Base-by-base conservation (phyloP, 2,329 filamentous ascomycete genomes). In the Scedosporium aurantiacum region DNA sequence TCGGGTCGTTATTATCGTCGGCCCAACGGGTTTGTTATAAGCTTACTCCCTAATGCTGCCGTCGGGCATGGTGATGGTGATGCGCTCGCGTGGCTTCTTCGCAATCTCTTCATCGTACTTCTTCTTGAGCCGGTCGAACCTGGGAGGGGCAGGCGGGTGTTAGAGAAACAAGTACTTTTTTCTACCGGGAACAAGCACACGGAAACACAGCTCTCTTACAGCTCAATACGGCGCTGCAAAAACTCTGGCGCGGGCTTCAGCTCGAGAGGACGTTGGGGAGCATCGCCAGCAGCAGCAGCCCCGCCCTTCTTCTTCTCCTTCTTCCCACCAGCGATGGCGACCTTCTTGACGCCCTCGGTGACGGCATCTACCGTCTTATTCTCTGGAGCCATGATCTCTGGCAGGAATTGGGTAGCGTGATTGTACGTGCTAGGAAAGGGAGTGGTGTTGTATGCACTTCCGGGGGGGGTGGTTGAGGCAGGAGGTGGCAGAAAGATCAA, bases 81-180 rank as follows among this genome's bases (percentile, higher is more conserved):
- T 93, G 65, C 85, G 79, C 69, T 90, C 85, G 67, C 86, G 86
- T 45, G 89, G 86, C 75, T 88, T 87, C 68, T 75, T 74, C 66
- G 85, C 80, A 65, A 91, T 76, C 71, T 94, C 90, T 63, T 88
- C 88, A 67, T 95, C 87, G 70, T 91, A 85, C 72, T 89, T 83
- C 66, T 89, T 86, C 82, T 95, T 95, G 66, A 97, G 81, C 72
- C 88, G 86, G 72, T 97, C 89, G 76, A 97, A 97, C 58, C 97
- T 79, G 60, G 10, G 41, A 16, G 25, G 41, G n/a, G 16, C 14
- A 21, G 23, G 4, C 1, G 8, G 47, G 32, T 28, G 55, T 21
- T 10, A 60, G 18, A 21, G 18, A 59, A 23, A 50, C 43, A 32
- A 16, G 28, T 8, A 25, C 1, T 21, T 23, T 25, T n/a, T 8